Conservation (phyloP, 352 stramenopile species). For the Phytophthora pisi region DNA sequence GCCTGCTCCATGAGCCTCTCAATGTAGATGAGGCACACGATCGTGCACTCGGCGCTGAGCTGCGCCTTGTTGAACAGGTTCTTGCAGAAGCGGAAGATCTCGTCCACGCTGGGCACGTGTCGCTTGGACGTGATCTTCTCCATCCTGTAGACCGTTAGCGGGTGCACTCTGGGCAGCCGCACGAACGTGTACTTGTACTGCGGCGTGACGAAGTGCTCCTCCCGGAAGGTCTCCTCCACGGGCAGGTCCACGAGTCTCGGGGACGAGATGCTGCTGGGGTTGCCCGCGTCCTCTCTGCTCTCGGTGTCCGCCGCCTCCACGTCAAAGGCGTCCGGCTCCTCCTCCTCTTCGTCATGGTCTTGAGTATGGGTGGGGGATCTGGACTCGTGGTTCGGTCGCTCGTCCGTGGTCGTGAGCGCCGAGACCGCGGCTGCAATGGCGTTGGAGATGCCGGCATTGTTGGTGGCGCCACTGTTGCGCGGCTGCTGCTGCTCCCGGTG, state of each 20-base stretch:
- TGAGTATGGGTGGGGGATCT: constrained; percentile 23
- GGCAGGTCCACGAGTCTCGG: constrained; percentile 71
- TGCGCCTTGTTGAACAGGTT: constrained; percentile 97
- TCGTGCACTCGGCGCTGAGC: constrained; percentile 97
- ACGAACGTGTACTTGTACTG: constrained; percentile 91
- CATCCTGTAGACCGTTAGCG: constrained; percentile 84
- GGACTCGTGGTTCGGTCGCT: constrained; percentile 25
- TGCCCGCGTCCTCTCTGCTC: constrained; percentile 20
- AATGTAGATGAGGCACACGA: constrained; percentile 99
- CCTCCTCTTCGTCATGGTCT: constrained; percentile 10
- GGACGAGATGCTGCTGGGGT: constrained; percentile 56
- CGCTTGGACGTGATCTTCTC: constrained; percentile 82
- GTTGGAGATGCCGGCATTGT: constrained; percentile 11
- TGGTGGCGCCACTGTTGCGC: not conserved
- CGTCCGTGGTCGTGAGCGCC: constrained; percentile 21
- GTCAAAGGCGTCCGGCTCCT: constrained; percentile 6
- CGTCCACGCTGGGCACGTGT: constrained; percentile 89
- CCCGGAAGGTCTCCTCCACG: constrained; percentile 84
- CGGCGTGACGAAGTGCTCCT: constrained; percentile 90
- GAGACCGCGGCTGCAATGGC: constrained; percentile 33
- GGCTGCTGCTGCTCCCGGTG: constrained; percentile 62
- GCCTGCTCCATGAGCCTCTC: constrained; percentile 98
- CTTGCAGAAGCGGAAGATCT: constrained; percentile 93
- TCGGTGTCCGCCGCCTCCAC: constrained; percentile 10
- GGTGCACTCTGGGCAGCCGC: constrained; percentile 69